Base-by-base conservation (phyloP, 2,329 filamentous ascomycete species). In the Aspergillus sp. region DNA sequence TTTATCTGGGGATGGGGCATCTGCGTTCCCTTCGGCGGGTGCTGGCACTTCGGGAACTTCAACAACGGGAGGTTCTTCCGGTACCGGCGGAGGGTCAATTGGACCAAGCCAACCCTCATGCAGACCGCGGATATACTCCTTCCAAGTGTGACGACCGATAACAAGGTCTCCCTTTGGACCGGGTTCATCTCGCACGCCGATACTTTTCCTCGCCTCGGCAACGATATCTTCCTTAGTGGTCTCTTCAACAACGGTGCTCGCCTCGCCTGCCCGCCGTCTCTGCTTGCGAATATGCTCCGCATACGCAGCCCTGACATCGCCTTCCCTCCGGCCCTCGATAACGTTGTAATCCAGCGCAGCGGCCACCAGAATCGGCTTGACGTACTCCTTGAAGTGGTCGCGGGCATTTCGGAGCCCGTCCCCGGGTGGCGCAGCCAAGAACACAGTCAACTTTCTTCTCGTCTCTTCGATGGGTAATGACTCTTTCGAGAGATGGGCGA, bases 101-200 rank as follows among this genome's bases (percentile, higher is more conserved):
- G 95, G 92, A 0, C 95, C 93, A 23, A 99, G 79, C 93, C 95
- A 99, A 56, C 95, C 95, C 76, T 99, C 95, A 72, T 99, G 95
- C 64, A 98, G 71, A 46, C 95, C 95, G 58, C 93, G 84, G 23
- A 98, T 80, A 73, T 98, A 99, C 76, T 99, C 95, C 77, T 97
- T 99, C 95, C 95, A 99, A 9, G 93, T 88, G 72, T 97, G 90
- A 56, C 93, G 82, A 12, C 95, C 95, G 66, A 99, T 86, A 17
- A 98, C 87, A 52, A 99, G 82, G 71, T 98, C 93, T 45, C 95
- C 95, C 62, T 84, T 84, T 21, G 89, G 80, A 9, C 90, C 93
- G 4, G 87, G 81, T 69, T 89, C 93, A 35, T 90, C 86, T 25
- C 79, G 81, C 9, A 93, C 84, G 6, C 88, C 88, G 60, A 87